Conservation (phyloP, 768 basidiomycete genomes). For the Psilocybe cyanescens region DNA sequence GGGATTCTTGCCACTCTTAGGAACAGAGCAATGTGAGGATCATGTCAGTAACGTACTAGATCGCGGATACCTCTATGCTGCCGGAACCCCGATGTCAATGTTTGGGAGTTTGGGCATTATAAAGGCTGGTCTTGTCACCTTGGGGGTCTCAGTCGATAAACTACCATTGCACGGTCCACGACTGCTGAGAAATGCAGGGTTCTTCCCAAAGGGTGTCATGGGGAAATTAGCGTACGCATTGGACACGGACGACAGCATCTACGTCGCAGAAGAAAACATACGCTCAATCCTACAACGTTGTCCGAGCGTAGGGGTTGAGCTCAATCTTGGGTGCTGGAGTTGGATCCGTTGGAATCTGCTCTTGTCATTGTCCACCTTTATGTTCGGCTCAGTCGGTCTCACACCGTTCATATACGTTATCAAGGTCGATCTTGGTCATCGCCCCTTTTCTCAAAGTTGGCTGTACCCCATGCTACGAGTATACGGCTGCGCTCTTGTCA, state of each 20-base stretch:
- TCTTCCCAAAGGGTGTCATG: neutral
- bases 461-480: neutral
- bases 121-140: neutral
- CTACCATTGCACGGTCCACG: neutral
- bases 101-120: no score
- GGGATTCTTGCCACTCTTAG: neutral
- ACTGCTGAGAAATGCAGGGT: neutral
- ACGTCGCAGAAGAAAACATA: neutral
- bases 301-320: neutral
- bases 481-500: neutral
- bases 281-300: neutral
- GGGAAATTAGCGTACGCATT: neutral
- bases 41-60: neutral
- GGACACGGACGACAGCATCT: slow-evolving; percentile 1
- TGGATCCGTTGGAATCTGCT: slow-evolving; percentile 1
- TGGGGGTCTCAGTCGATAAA: neutral
- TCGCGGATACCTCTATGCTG: neutral
- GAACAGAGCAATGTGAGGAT: neutral
- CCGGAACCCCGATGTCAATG: neutral
- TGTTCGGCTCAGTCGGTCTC: neutral
- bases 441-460: neutral
- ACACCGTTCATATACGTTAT: neutral
- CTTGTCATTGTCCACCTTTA: neutral
- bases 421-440: neutral
- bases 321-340: neutral